Evolutionary conservation across 2,329 filamentous ascomycete genomes (phyloP), one percentile per base, ranked within the genome.

Genomic region (Fonsecaea monophora): DNA sequence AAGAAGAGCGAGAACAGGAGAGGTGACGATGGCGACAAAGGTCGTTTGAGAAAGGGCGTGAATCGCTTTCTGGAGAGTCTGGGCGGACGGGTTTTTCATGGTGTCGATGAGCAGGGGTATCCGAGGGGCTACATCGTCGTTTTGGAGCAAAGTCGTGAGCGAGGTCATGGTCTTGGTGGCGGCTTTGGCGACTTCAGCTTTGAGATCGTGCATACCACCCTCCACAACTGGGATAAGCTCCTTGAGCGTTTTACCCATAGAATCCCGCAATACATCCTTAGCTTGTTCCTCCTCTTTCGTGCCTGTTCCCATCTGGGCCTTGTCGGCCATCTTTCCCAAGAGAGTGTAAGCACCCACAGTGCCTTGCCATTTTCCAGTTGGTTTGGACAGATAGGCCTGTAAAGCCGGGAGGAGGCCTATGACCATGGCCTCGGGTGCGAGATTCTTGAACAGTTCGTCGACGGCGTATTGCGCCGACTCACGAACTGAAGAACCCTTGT

Each of bases 1-100:
- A 63, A 99, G 86, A 64, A 99, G 88, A 18, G 95, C 95, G 65
- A 99, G 87, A 4, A 98, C 94, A 9, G 95, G 95, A 8, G 94
- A 97, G 12, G 93, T 97, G 73, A 99, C 95, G 71, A 96, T 86
- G 64, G 95, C 94, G 61, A 99, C 95, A 73, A 99, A 99, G n/a
- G 95, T 99, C 10, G 95, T 99, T 82, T 96, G 92, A 3, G 94
- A 97, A 54, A 99, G 85, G 54, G 94, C 95, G 77, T 97, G 95
- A 71, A 99, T 98, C 37, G 95, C 94, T 83, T 97, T 97, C 78
- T 97, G 92, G 64, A 96, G 86, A 34, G 90, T 92, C 79, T 96
- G 89, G 13, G 91, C 85, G 10, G 92, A 97, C 5, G 95, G 95
- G 74, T 97, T 89, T 78, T 97, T 92, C 90, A 99, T 97, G 57